Evolutionary conservation across 108 stramenopile genomes (phyloP), one percentile per base, ranked within the genome.

Genomic region (Stephanodiscus minutulus): DNA sequence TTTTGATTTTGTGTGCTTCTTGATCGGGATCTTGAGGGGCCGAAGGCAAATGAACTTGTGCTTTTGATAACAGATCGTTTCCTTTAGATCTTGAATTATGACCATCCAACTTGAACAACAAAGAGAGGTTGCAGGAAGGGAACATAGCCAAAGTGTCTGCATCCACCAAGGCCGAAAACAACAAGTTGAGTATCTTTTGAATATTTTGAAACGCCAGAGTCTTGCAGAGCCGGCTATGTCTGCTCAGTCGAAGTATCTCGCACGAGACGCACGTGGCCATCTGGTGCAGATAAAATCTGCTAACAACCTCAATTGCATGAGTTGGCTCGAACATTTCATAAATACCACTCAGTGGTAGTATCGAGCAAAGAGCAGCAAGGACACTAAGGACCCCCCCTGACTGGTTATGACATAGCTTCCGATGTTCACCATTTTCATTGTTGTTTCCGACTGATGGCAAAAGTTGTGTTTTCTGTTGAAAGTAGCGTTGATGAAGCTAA

Each of bases 201-300:
- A 48, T 31, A 36, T 79, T 41, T 24, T 50, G 50, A 21, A 41
- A n/a, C n/a, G 61, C 65, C 18, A 72, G 20, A 3, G 21, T 20
- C 53, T 41, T 60, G 24, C 71, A 79, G 61, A 36, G 6, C 15
- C 22, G 59, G 63, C 29, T 53, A 8, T 33, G 35, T 56, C 15
- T 67, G 4, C 63, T 53, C 39, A 79, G 33, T 13, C 66, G 71
- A 48, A 70, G 55, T 17, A 79, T 29, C 78, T 79, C 78, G 44
- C 60, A 63, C 31, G 49, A 71, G 50, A 79, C 72, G 31, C 66
- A 57, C n/a, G 65, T 35, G 33, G 62, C 39, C 50, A 79, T 31
- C 46, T 64, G 71, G 17, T 53, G 63, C 44, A 79, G 37, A 17
- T 61, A 62, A 61, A 68, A 37, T 31, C 43, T 20, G 46, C 61